phyloP scores from a whole-genome alignment of 2,329 filamentous ascomycete species.

The Pseudogymnoascus destructans region DNA sequence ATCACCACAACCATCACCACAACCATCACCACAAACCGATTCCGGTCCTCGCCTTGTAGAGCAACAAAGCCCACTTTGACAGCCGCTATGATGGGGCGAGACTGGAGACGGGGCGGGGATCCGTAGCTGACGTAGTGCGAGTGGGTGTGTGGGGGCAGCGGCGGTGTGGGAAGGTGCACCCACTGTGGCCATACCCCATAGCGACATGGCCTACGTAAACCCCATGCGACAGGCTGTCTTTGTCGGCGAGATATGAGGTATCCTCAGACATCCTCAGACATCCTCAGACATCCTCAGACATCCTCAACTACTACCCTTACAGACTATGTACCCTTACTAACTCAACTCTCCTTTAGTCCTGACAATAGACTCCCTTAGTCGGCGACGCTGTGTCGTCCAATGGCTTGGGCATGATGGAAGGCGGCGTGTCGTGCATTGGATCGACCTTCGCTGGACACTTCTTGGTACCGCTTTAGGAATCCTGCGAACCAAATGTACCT shows the following conservation, averaged over 20 bases:
- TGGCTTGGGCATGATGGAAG: neutral
- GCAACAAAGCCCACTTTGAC: neutral
- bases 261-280: neutral
- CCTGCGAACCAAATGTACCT: neutral
- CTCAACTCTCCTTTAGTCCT: neutral
- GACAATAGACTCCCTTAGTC: neutral
- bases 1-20: too few relatives aligned
- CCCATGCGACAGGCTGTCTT: neutral
- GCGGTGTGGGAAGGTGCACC: neutral
- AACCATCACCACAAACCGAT: neutral
- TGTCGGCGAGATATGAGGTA: constrained; percentile 1
- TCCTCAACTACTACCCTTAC: neutral
- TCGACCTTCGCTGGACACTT: neutral
- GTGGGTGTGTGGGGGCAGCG: neutral
- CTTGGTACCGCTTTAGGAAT: constrained; percentile 1
- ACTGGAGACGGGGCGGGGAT: neutral
- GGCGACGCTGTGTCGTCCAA: neutral
- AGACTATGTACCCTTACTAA: neutral
- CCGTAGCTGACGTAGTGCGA: neutral
- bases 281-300: neutral
- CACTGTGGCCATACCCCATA: neutral
- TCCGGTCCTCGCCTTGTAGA: neutral
- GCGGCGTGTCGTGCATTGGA: neutral
- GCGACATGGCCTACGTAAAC: neutral
- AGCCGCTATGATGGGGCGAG: constrained; percentile 4